Evolutionary conservation across 2,329 filamentous ascomycete species (phyloP).

Genomic region (Colletotrichum sublineola): DNA sequence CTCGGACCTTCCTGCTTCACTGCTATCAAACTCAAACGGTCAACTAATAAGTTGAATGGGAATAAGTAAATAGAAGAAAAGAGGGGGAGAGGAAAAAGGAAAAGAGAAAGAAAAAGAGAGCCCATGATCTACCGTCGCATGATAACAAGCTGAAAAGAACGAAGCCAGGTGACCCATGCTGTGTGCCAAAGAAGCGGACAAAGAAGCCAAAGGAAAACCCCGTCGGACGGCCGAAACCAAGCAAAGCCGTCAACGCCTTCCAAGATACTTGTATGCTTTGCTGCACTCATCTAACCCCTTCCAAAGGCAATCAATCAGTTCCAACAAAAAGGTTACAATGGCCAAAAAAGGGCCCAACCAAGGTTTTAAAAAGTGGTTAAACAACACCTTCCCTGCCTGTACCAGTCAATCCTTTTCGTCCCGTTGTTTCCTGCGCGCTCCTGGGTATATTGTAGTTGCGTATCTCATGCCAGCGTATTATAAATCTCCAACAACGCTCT

Average conservation of each 20-base stretch:
- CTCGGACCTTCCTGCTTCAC: background rate
- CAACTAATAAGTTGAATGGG: background rate
- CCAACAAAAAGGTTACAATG: slow-evolving; percentile 24
- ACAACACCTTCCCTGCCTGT: slow-evolving; percentile 19
- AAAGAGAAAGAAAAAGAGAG: background rate
- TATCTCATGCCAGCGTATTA: slow-evolving; percentile 40
- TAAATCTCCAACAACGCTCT: slow-evolving; percentile 7
- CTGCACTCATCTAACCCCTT: slow-evolving; percentile 1
- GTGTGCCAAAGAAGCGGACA: slow-evolving; percentile 19
- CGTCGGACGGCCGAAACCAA: slow-evolving; percentile 14
- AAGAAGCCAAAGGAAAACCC: background rate
- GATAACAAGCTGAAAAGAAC: background rate
- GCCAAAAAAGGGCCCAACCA: slow-evolving; percentile 14
- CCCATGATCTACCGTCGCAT: slow-evolving; percentile 15
- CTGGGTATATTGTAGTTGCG: slow-evolving; percentile 41
- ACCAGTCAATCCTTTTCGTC: slow-evolving; percentile 29
- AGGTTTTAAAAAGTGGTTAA: slow-evolving; percentile 16
- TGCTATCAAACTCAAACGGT: slow-evolving; percentile 1
- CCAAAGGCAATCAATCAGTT: slow-evolving; percentile 26
- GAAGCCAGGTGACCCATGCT: slow-evolving; percentile 6
- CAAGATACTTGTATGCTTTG: slow-evolving; percentile 9
- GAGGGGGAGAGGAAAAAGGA: background rate
- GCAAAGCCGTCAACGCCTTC: slow-evolving; percentile 35
- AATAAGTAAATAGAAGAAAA: background rate
- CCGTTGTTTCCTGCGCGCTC: slow-evolving; percentile 37